phyloP scores from a whole-genome alignment of 2,329 filamentous ascomycete genomes.

The Colletotrichum phormii region DNA sequence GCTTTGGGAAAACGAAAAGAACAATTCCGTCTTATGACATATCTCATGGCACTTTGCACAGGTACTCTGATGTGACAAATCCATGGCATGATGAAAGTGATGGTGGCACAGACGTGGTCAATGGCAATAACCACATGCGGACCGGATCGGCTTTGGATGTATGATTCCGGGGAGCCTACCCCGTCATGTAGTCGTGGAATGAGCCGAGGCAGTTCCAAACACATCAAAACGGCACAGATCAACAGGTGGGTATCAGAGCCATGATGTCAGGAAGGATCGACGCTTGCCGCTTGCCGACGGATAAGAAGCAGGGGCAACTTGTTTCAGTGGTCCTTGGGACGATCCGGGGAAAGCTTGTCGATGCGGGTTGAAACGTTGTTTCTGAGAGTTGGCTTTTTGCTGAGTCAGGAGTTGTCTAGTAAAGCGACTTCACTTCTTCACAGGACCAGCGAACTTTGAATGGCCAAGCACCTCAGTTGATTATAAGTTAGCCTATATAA shows the following conservation, averaged over 20 bases:
- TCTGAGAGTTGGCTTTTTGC: background rate
- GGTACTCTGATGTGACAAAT: background rate
- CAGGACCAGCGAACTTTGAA: too few relatives aligned
- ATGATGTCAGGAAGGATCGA: background rate
- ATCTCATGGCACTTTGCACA: background rate
- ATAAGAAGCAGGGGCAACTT: background rate
- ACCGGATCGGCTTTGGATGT: background rate
- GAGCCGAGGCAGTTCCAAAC: background rate
- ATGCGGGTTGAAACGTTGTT: constrained; percentile 16
- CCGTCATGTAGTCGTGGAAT: background rate
- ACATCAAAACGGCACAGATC: background rate
- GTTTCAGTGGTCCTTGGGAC: background rate
- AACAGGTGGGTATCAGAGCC: background rate
- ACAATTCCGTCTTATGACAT: background rate
- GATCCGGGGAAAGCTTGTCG: background rate
- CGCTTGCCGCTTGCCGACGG: background rate
- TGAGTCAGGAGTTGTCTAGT: background rate
- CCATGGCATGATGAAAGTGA: background rate
- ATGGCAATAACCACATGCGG: background rate
- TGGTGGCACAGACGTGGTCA: background rate
- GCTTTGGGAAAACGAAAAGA: constrained; percentile 1
- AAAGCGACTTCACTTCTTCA: background rate
- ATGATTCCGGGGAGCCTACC: background rate
- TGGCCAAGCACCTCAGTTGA: too few relatives aligned
- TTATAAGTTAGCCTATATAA: too few relatives aligned